These are phyloP conservation scores for Glaciozyma antarctica DNA, from an alignment of 768 basidiomycete species.

Conservation along the genomic window DNA sequence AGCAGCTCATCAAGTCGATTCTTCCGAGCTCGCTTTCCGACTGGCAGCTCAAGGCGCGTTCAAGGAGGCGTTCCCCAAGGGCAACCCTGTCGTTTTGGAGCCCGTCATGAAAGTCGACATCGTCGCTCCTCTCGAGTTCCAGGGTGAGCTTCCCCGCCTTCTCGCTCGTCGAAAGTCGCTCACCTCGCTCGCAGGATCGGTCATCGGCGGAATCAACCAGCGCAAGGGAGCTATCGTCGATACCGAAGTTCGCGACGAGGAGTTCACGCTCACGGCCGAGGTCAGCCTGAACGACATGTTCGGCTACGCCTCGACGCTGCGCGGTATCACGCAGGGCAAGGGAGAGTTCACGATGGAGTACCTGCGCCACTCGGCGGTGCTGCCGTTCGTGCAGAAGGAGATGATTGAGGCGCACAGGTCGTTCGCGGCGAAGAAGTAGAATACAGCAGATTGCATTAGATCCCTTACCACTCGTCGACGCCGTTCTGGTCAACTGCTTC, in stretches of 20 bases:
- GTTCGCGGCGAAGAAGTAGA: background rate
- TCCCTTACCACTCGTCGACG: too few relatives aligned
- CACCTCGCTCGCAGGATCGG: slow-evolving; percentile 48
- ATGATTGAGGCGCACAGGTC: slow-evolving; percentile 1
- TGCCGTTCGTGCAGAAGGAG: slow-evolving; percentile 61
- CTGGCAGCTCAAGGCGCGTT: slow-evolving; percentile 84
- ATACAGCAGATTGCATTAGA: background rate
- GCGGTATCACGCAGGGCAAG: slow-evolving; percentile 75
- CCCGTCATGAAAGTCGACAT: slow-evolving; percentile 99
- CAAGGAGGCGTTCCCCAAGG: slow-evolving; percentile 71
- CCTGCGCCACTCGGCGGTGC: slow-evolving; percentile 69
- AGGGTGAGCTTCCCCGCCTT: slow-evolving; percentile 41
- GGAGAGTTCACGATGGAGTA: slow-evolving; percentile 49
- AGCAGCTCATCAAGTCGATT: slow-evolving; percentile 85
- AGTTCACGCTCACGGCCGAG: slow-evolving; percentile 83
- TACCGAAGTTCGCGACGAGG: slow-evolving; percentile 92
- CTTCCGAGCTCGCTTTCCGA: slow-evolving; percentile 90
- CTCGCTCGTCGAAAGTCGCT: background rate
- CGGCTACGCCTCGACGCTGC: slow-evolving; percentile 68
- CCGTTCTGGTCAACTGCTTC: too few relatives aligned
- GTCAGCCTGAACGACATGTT: slow-evolving; percentile 98
- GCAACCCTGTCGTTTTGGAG: slow-evolving; percentile 74
- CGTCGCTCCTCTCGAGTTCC: slow-evolving; percentile 91
- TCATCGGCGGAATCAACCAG: slow-evolving; percentile 87
- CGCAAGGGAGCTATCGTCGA: slow-evolving; percentile 89